Evolutionary conservation across 2,329 filamentous ascomycete species (phyloP).

Genomic region (Botrytis tulipae): DNA sequence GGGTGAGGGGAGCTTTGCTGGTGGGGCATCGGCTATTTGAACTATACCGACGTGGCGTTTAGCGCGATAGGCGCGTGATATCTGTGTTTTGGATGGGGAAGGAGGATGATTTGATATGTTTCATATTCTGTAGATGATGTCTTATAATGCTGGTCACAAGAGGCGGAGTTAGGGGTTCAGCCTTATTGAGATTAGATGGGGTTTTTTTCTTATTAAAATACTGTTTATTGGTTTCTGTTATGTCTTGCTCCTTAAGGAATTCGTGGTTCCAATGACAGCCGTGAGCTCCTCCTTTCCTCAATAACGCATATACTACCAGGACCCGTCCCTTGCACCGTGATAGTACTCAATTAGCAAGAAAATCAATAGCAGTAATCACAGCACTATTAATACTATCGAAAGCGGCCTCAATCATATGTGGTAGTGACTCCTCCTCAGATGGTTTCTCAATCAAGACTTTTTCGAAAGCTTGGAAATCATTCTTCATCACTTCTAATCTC

Average conservation of each 20-base stretch:
- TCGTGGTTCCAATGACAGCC: too few species aligned
- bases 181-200: not conserved
- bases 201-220: not conserved
- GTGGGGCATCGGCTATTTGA: not conserved
- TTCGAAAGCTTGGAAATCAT: not conserved
- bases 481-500: not conserved
- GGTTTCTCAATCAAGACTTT: not conserved
- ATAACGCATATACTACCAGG: not conserved
- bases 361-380: not conserved
- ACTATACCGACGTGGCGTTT: not conserved
- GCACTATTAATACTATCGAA: not conserved
- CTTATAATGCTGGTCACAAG: not conserved
- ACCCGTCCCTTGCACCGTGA: not conserved
- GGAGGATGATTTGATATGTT: constrained; percentile 1
- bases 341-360: not conserved
- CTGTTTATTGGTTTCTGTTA: not conserved
- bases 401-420: not conserved
- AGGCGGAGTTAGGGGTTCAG: not conserved
- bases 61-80: not conserved
- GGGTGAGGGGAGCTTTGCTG: constrained; percentile 11
- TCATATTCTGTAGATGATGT: not conserved
- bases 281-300: not conserved
- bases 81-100: not conserved
- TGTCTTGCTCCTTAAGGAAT: not conserved
- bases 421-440: not conserved